Evolutionary conservation across 345 rosid species (phyloP), one percentile per base, ranked within the genome.

Genomic region (Mercurialis annua): DNA sequence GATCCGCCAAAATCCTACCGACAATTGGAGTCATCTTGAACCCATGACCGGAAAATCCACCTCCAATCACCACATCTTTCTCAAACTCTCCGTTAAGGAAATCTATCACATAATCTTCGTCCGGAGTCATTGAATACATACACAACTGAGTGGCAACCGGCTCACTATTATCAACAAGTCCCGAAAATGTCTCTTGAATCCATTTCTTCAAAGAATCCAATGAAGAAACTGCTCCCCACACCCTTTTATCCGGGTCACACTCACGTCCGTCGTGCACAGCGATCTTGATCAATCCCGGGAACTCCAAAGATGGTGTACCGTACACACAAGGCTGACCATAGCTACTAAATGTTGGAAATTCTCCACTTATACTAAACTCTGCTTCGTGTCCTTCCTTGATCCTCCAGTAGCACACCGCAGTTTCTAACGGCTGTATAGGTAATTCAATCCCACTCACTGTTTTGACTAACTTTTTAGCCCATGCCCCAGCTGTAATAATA

Each of bases 1-100:
- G 73, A 26, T 90, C 96, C 10, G 84, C 83, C 67, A 93, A 29
- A n/a, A 90, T 79, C 85, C 84, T 81, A 31, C 96, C 97, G 12
- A 89, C 81, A 0, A 67, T 75, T 0, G 97, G 94, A 0, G 86
- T 88, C 97, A 90, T 90, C 89, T 93, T 90, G 72, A 93, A 90
- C 4, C 99, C 99, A 49, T 93, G 99, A 42, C 95, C 97, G 0
- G 97, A 93, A 76, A 90, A 93, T 49, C 97, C 99, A 0, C 90
- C 96, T 0, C 82, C 96, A 0, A 90, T 50, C 47, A 84, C 90
- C 75, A 89, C 95, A 64, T 89, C 95, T 71, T 71, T 78, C 67
- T 90, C 92, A 12, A 90, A 87, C 71, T 83, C 91, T 36, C 96
- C 89, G 3, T 91, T 95, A 4, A 86, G 69, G 68, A 85, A 94